Base-by-base conservation (phyloP, 805 yeast species). In the Candida ponderosae region DNA sequence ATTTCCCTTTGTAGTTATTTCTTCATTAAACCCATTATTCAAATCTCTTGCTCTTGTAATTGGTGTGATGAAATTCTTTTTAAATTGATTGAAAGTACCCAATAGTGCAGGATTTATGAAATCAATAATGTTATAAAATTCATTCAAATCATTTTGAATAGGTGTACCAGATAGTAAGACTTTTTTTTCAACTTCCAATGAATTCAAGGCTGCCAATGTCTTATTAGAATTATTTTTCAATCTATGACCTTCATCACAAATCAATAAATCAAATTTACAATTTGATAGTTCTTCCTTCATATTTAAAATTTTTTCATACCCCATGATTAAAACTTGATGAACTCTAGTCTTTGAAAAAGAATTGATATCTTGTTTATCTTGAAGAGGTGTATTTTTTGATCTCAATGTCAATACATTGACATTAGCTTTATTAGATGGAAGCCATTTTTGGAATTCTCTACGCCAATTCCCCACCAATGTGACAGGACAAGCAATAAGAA, bases 201-300 rank as follows among this genome's bases (percentile, higher is more conserved):
- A 49, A 30, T 72, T 74, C 36, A 90, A 62, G 0, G 79, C 75
- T 40, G 76, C 77, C 36, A 87, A 62, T 0, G 83, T 76, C 56
- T 86, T 88, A 40, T 84, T 86, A 9, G 77, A 63, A 5, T 76
- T 67, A 47, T 76, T 84, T 49, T 90, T 93, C 46, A 93, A 66
- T 34, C 96, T 67, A 56, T 93, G 98, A 3, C 97, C 98, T 54
- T 93, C 98, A 57, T 93, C 98, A 57, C 96, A 93, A 1, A 93
- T 74, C 16, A 93, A 61, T 15, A 93, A 46, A 54, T 88, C 97
- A 29, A 76, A 65, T 10, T 50, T 44, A 6, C 57, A 53, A 18
- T 48, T 40, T 19, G 45, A 47, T 7, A 83, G 50, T 40, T 81
- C 80, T 6, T 66, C 63, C 18, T 69, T 59, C 48, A 78, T 66